Conservation (phyloP, 257 asterid genomes). For the Solanum ahanhuiri region DNA sequence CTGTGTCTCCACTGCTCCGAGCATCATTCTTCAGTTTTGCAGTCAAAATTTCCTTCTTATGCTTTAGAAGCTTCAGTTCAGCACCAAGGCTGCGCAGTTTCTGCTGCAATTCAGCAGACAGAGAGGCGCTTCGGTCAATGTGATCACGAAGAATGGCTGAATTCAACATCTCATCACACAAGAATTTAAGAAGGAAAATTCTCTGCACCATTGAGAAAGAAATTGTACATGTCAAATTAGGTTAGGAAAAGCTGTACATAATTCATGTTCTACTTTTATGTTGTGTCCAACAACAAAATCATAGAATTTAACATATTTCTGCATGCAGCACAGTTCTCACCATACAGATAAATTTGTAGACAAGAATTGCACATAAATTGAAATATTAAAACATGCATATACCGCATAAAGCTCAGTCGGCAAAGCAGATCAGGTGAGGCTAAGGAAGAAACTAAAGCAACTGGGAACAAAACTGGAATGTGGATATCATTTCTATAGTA, state of each 20-base stretch:
- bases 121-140: constrained; percentile 55
- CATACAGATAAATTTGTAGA: not conserved
- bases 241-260: not conserved
- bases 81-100: constrained; percentile 55
- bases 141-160: constrained; percentile 68
- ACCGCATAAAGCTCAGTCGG: not conserved
- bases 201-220: constrained; percentile 51
- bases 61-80: constrained; percentile 48
- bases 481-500: not conserved
- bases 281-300: not conserved
- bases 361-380: not conserved
- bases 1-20: constrained; percentile 32
- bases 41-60: constrained; percentile 48
- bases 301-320: not conserved
- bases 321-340: not conserved
- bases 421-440: not conserved
- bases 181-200: constrained; percentile 69
- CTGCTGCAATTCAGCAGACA: constrained; percentile 62
- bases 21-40: constrained; percentile 40
- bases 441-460: not conserved
- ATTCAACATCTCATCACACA: constrained; percentile 68
- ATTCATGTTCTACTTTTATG: not conserved
- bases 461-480: not conserved
- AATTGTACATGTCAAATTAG: constrained; percentile 1
- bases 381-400: not conserved